Percentiles rank a stretch among this genome's conserved stretches.
Evolutionary conservation across 1,284 basidiomycete species (phyloP).

Genomic region (Ceratobasidium sp.): DNA sequence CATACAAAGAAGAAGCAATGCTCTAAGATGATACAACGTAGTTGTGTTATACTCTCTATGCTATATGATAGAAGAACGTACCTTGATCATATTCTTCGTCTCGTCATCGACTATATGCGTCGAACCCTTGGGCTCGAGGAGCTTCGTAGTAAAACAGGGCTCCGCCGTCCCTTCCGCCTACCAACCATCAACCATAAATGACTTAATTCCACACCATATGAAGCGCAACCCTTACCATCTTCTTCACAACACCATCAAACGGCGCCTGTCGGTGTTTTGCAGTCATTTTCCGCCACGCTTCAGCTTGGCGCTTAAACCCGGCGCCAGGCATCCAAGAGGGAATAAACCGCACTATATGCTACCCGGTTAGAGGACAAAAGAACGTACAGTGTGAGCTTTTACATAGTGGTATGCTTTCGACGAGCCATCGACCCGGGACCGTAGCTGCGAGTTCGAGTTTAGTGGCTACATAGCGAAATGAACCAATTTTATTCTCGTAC

Average conservation of each 20-base stretch:
- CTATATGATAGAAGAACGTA: no score
- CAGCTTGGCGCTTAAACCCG: constrained; percentile 37
- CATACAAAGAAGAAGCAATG: constrained; percentile 15
- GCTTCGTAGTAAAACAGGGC: constrained; percentile 38
- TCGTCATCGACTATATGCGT: constrained; percentile 1
- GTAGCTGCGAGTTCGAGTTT: neutral
- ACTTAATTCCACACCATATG: neutral
- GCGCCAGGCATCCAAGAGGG: constrained; percentile 49
- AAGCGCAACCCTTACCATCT: constrained; percentile 15
- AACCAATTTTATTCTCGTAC: neutral
- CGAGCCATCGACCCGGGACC: constrained; percentile 41
- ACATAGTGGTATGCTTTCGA: constrained; percentile 43
- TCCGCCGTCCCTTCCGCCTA: constrained; percentile 40
- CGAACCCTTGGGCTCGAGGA: constrained; percentile 18
- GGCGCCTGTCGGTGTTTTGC: constrained; percentile 25
- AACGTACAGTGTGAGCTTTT: neutral
- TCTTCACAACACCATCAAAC: constrained; percentile 35
- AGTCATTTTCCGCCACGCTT: constrained; percentile 40
- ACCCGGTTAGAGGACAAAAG: neutral
- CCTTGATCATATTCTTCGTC: constrained; percentile 34
- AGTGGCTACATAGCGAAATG: neutral
- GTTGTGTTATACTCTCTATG: no score
- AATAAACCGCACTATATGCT: constrained; percentile 41
- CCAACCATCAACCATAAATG: neutral
- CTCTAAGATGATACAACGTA: neutral